Conservation (phyloP, 1,139 yeast species). For the Insectozyma bohioensis region DNA sequence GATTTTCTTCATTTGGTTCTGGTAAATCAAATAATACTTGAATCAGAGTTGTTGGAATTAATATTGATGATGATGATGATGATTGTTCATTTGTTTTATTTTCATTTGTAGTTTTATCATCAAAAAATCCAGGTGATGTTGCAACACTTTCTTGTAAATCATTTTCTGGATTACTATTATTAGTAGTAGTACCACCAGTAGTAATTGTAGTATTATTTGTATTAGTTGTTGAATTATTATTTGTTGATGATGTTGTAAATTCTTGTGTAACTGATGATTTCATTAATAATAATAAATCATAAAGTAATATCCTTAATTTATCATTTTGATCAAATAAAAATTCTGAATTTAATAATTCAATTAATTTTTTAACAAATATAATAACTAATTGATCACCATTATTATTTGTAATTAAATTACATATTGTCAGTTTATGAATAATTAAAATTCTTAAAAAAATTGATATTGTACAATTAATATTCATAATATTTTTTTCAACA, state of each 20-base stretch:
- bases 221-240: no score
- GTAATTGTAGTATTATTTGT: no score
- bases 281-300: conserved; percentile 61
- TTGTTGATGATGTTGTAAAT: conserved; percentile 14
- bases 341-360: conserved; percentile 43
- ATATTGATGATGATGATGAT: no score
- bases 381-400: conserved; percentile 30
- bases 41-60: conserved; percentile 13
- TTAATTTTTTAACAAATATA: conserved; percentile 43
- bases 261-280: conserved; percentile 38
- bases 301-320: conserved; percentile 56
- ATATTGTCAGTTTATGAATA: conserved; percentile 51
- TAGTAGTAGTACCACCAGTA: no score
- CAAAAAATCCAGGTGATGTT: conserved; percentile 15
- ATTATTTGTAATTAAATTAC: conserved; percentile 29
- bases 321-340: conserved; percentile 41
- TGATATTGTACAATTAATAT: conserved; percentile 26
- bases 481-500: conserved; percentile 10
- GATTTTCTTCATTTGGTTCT: conserved; percentile 29
- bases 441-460: conserved; percentile 58
- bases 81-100: no score
- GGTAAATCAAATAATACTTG: conserved; percentile 33
- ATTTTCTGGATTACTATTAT: conserved; percentile 15
- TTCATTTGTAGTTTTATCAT: conserved; percentile 2
- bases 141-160: conserved; percentile 13